Evolutionary conservation across 2,329 filamentous ascomycete genomes (phyloP).

Genomic region (Clarireedia sp.): DNA sequence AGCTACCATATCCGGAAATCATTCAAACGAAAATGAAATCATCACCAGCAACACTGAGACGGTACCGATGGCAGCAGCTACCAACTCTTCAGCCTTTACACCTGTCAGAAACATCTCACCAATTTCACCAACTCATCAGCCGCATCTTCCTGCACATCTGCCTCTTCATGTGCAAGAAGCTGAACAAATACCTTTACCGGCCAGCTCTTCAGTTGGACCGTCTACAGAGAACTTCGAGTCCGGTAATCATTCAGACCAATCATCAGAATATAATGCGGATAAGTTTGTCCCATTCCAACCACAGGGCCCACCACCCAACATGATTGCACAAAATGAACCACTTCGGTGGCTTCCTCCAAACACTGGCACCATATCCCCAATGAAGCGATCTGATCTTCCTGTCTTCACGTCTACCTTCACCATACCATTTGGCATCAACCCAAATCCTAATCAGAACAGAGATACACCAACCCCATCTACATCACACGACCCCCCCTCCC

Average conservation of each 20-base stretch:
- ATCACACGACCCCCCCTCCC: neutral
- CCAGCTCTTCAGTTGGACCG: slow-evolving; percentile 18
- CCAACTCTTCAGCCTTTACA: neutral
- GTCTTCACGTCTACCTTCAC: slow-evolving; percentile 27
- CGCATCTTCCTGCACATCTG: slow-evolving; percentile 10
- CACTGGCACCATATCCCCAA: slow-evolving; percentile 20
- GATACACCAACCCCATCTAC: neutral
- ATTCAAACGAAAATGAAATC: slow-evolving; percentile 7
- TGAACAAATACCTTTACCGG: slow-evolving; percentile 18
- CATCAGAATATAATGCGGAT: slow-evolving; percentile 25
- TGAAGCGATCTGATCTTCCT: slow-evolving; percentile 24
- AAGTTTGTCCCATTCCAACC: slow-evolving; percentile 49
- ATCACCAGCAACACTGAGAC: neutral
- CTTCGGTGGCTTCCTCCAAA: slow-evolving; percentile 48
- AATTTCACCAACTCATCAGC: slow-evolving; percentile 16
- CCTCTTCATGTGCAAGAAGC: slow-evolving; percentile 16
- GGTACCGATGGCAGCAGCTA: neutral
- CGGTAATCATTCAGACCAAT: slow-evolving; percentile 5
- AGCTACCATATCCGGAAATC: slow-evolving; percentile 9
- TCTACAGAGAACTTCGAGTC: neutral
- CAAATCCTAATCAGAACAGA: neutral
- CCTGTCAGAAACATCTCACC: slow-evolving; percentile 8
- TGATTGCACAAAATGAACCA: slow-evolving; percentile 33
- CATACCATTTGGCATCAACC: slow-evolving; percentile 24
- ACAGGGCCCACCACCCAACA: slow-evolving; percentile 39